These are phyloP conservation scores for Sugiyamaella lignohabitans DNA, from an alignment of 805 yeast genomes.

Conservation along the genomic window DNA sequence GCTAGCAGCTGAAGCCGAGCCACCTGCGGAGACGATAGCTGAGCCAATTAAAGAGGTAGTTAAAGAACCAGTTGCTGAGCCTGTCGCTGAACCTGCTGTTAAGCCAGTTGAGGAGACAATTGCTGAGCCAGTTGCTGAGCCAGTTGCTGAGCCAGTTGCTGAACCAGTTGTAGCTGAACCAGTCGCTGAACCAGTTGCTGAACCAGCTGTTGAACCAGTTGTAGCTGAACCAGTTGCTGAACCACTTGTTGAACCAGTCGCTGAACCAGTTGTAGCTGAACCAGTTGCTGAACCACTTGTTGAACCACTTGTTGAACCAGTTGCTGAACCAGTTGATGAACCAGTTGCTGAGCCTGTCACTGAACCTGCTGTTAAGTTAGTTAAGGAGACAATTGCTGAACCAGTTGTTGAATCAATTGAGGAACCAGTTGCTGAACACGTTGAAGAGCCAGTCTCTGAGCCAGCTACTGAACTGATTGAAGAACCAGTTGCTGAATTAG, in stretches of 20 bases:
- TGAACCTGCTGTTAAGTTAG: not conserved
- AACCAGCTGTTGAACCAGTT: not conserved
- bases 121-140: not conserved
- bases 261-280: constrained; percentile 1
- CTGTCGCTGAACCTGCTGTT: not conserved
- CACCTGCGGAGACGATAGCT: not conserved
- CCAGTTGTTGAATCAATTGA: not conserved
- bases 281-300: not conserved
- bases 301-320: not conserved
- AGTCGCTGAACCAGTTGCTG: constrained; percentile 2
- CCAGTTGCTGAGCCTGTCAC: not conserved
- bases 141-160: not conserved
- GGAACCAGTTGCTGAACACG: not conserved
- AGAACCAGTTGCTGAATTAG: not conserved
- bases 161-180: constrained; percentile 1
- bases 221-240: not conserved
- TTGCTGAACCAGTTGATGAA: not conserved
- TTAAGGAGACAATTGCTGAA: not conserved
- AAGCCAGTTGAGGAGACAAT: not conserved
- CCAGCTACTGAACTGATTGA: not conserved
- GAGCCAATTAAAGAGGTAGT: not conserved
- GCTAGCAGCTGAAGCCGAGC: not conserved
- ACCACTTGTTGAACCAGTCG: constrained; percentile 1
- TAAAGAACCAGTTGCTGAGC: not conserved
- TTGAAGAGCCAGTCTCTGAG: not conserved